Evolutionary conservation across 305 asterid species (phyloP).

Genomic region (Galium porrigens): DNA sequence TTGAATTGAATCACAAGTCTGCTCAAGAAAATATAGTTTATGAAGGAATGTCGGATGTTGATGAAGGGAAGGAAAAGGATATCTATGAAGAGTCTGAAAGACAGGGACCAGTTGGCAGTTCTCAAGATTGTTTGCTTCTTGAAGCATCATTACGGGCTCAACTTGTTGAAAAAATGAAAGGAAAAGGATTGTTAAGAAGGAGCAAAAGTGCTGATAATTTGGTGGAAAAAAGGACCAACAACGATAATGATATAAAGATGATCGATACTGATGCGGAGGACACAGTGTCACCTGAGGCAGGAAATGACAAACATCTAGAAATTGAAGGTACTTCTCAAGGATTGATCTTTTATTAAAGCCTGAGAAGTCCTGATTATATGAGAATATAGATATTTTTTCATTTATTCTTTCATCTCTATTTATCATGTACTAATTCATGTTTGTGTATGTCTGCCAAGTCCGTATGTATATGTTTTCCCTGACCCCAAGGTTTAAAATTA

Average conservation of each 20-base stretch:
- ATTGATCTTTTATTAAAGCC: neutral
- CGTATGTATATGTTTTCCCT: neutral
- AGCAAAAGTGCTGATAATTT: slow-evolving; percentile 15
- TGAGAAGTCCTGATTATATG: neutral
- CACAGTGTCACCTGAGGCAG: slow-evolving; percentile 13
- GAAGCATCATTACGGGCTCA: slow-evolving; percentile 45
- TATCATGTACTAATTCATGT: neutral
- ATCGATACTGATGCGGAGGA: slow-evolving; percentile 14
- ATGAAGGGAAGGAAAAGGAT: slow-evolving; percentile 17
- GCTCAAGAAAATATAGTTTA: slow-evolving; percentile 18
- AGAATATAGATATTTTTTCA: neutral
- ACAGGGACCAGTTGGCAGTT: slow-evolving; percentile 16
- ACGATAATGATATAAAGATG: slow-evolving; percentile 16
- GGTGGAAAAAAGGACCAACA: slow-evolving; percentile 18
- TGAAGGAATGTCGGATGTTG: slow-evolving; percentile 14
- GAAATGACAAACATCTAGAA: slow-evolving; percentile 18
- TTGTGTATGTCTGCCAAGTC: neutral
- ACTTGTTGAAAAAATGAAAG: slow-evolving; percentile 31
- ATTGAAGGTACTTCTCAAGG: slow-evolving; percentile 22
- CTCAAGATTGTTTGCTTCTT: slow-evolving; percentile 33
- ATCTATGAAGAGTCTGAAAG: slow-evolving; percentile 17
- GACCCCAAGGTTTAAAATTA: neutral
- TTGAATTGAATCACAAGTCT: slow-evolving; percentile 15
- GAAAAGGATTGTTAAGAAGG: slow-evolving; percentile 22
- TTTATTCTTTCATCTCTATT: neutral